Percentiles rank a stretch among this genome's conserved stretches.
Conservation (phyloP, 345 rosid species). For the Corymbia maculata region DNA sequence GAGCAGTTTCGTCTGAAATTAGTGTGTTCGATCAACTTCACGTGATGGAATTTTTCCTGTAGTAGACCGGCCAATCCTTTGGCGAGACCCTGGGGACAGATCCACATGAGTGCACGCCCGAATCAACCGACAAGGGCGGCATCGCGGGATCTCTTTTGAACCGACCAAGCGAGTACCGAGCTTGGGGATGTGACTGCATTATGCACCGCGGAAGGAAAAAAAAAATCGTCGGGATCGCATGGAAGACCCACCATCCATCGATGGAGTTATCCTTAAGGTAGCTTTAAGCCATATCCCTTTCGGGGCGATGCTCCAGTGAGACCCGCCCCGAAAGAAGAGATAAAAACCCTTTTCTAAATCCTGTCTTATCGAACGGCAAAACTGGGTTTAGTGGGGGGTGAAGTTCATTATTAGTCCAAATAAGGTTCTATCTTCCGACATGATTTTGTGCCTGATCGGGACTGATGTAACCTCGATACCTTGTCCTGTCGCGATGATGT, state of each 20-base stretch:
- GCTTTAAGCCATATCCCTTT: neutral
- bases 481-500: neutral
- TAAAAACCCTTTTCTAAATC: neutral
- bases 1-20: neutral
- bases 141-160: neutral
- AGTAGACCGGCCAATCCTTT: neutral
- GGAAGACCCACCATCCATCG: neutral
- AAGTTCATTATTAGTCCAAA: neutral
- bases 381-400: neutral
- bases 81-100: neutral
- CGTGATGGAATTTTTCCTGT: neutral
- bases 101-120: neutral
- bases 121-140: neutral
- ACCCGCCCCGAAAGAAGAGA: neutral
- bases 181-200: neutral
- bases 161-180: neutral
- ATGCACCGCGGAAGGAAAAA: neutral
- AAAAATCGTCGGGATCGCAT: neutral
- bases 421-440: neutral
- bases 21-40: neutral
- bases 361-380: neutral
- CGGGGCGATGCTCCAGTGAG: neutral
- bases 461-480: neutral
- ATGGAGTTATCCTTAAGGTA: neutral
- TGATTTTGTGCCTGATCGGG: neutral